A percentile compares a stretch with the other conserved stretches of the same genome.
Evolutionary conservation across 768 basidiomycete genomes (phyloP).

Genomic region (Termitomyces sp.): DNA sequence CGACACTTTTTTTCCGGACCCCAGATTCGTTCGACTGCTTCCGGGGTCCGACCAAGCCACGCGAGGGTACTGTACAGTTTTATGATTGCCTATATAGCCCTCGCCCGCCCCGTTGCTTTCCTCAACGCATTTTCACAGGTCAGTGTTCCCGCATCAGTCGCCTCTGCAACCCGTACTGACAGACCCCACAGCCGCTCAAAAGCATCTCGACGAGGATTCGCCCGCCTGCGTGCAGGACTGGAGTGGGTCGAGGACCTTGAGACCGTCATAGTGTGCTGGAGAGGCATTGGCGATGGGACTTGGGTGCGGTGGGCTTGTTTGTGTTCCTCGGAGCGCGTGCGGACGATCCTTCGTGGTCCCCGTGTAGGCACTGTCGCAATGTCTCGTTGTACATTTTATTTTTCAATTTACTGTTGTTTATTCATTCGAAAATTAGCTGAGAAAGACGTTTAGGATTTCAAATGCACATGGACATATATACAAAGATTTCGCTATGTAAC

Average conservation of each 20-base stretch:
- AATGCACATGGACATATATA: no score
- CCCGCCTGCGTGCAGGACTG: conserved; percentile 59
- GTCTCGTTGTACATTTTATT: conserved; percentile 74
- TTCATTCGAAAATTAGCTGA: no score
- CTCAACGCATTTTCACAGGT: conserved; percentile 43
- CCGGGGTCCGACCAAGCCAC: conserved; percentile 46
- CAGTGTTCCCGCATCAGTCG: conserved; percentile 12
- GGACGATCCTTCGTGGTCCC: conserved; percentile 59
- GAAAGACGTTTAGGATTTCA: no score
- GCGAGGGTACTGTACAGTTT: conserved; percentile 43
- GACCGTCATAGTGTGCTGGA: conserved; percentile 83
- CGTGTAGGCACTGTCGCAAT: conserved; percentile 77
- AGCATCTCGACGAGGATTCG: conserved; percentile 87
- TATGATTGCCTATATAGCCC: conserved; percentile 14
- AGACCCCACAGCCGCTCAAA: conserved; percentile 51
- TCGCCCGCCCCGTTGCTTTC: not conserved
- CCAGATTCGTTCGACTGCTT: conserved; percentile 14
- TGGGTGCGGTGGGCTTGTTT: conserved; percentile 68
- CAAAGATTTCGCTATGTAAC: no score
- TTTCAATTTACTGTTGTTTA: not conserved
- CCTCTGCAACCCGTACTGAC: conserved; percentile 12
- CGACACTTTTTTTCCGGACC: conserved; percentile 11
- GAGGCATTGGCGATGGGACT: conserved; percentile 71
- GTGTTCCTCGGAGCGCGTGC: conserved; percentile 16
- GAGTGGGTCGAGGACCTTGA: conserved; percentile 79